Base-by-base conservation (phyloP, 31 red algal species). In the Asparagopsis taxiformis region DNA sequence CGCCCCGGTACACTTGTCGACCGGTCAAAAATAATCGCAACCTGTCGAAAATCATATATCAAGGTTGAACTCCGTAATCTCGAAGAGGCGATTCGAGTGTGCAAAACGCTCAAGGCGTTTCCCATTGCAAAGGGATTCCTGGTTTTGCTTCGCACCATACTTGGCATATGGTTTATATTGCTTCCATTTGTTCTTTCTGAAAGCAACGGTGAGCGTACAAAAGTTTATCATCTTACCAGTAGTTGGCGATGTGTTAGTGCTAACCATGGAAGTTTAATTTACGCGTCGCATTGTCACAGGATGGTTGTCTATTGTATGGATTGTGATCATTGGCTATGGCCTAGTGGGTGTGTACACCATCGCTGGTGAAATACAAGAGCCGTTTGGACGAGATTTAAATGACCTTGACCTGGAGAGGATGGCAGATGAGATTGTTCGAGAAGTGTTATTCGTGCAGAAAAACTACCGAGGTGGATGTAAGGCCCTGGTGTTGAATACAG, bases 271-370 rank as follows among this genome's bases (percentile, higher is more conserved):
- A 46, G 41, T 13, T 46, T 9, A 46, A 44, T 44, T 34, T 49
- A 6, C 41, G 41, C 41, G 41, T 46, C 6, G 5, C 13, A 11
- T 10, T 39, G 63, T 22, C 9, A 21, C 23, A 70, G 62, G 79
- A 0, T 85, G 81, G 81, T 75, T 85, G 36, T 67, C 81, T 7
- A 85, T 85, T 9, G 38, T 85, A 49, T 85, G 70, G 68, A 51
- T 85, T 10, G 15, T 37, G 1, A 50, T 85, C 9, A 75, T 85
- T 61, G 68, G 22, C 1, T 85, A 75, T 39, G 81, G 70, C 7
- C 37, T 85, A 8, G 21, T 85, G 3, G 68, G 79, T 5, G 68
- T 85, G 70, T 69, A 68, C 43, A 26, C 65, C 3, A 38, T 83
- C 15, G 79, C 79, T 1, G 39, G 19, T 8, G 70, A 75, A 44